Conservation (phyloP, 2,329 filamentous ascomycete genomes). For the Fonsecaea multimorphosa region DNA sequence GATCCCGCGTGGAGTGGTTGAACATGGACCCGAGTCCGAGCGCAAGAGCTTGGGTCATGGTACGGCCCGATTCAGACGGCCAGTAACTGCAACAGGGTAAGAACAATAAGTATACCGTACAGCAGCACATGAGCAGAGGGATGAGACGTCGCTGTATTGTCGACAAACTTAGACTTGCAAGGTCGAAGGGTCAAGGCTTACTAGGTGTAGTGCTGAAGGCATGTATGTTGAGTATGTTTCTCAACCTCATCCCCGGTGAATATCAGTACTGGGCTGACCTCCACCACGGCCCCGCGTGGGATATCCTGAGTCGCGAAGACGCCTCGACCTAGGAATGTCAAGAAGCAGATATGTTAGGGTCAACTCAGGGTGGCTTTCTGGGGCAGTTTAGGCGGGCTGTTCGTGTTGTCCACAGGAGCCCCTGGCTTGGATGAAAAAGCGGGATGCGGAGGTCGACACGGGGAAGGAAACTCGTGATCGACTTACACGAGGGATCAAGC, state of each 20-base stretch:
- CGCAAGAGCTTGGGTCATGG: conserved; percentile 57
- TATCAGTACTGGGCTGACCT: conserved; percentile 46
- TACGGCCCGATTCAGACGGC: conserved; percentile 39
- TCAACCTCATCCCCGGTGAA: conserved; percentile 53
- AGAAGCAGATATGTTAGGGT: conserved; percentile 15
- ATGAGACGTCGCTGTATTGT: neutral
- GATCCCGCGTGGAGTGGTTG: conserved; percentile 57
- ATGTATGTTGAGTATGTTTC: conserved; percentile 54
- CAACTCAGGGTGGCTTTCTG: neutral
- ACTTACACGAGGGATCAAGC: neutral
- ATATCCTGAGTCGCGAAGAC: conserved; percentile 41
- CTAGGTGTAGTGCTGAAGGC: conserved; percentile 62
- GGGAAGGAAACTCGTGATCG: neutral
- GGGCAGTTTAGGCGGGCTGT: neutral
- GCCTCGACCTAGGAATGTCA: conserved; percentile 38
- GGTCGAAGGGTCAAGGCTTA: conserved; percentile 39
- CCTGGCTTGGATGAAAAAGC: neutral
- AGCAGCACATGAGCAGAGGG: neutral
- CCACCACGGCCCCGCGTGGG: conserved; percentile 38
- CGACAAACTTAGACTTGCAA: neutral
- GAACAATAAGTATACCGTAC: neutral
- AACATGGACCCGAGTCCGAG: conserved; percentile 62
- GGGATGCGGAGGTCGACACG: neutral
- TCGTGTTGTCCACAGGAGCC: neutral
- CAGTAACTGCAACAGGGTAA: conserved; percentile 38